These are phyloP conservation scores for Coleophoma crateriformis DNA, from an alignment of 2,329 filamentous ascomycete species.

Conservation along the genomic window DNA sequence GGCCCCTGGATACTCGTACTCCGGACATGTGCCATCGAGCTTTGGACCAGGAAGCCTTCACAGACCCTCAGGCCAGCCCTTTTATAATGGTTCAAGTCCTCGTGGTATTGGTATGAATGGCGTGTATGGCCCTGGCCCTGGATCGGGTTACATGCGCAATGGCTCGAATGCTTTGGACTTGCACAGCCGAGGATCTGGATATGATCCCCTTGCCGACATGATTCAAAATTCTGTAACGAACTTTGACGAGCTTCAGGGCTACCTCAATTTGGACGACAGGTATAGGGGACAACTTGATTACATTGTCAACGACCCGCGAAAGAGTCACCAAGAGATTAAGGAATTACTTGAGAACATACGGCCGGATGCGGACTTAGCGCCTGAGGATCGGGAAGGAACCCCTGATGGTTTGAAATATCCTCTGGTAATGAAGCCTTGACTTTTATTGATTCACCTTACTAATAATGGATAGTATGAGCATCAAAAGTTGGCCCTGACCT, in stretches of 20 bases:
- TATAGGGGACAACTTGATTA: slow-evolving; percentile 15
- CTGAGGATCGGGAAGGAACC: slow-evolving; percentile 59
- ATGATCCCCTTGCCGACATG: slow-evolving; percentile 10
- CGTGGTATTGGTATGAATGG: too few relatives aligned
- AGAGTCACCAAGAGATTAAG: slow-evolving; percentile 62
- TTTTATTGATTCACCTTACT: slow-evolving; percentile 3
- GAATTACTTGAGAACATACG: slow-evolving; percentile 67
- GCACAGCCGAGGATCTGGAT: too few relatives aligned
- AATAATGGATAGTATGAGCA: slow-evolving; percentile 55
- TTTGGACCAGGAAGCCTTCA: too few relatives aligned
- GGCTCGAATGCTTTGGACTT: too few relatives aligned
- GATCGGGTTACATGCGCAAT: too few relatives aligned
- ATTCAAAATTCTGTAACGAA: slow-evolving; percentile 24
- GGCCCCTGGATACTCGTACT: too few relatives aligned
- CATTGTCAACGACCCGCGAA: slow-evolving; percentile 36
- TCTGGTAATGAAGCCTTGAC: slow-evolving; percentile 32
- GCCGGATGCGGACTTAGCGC: slow-evolving; percentile 61
- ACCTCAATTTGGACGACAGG: slow-evolving; percentile 31
- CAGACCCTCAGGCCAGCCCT: too few relatives aligned
- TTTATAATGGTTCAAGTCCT: too few relatives aligned
- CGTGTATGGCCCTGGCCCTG: too few relatives aligned
- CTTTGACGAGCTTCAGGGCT: slow-evolving; percentile 27
- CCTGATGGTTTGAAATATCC: slow-evolving; percentile 62
- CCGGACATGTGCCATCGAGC: too few relatives aligned
- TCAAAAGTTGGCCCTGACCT: slow-evolving; percentile 71